These are phyloP conservation scores for Diplosphaera chodatii DNA, from an alignment of 139 green algal species.

Conservation along the genomic window DNA sequence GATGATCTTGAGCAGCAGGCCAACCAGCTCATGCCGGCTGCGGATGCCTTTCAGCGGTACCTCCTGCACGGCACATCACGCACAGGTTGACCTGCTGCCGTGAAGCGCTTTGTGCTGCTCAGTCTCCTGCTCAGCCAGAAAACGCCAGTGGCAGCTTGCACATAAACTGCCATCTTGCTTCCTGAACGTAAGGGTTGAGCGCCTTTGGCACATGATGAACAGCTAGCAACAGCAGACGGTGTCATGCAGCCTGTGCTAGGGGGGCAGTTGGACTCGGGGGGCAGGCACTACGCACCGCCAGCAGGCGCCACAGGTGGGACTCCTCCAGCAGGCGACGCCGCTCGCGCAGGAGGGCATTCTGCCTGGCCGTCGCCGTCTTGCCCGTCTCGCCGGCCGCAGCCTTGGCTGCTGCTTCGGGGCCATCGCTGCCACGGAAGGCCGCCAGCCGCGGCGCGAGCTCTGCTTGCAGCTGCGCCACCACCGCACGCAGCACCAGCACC, in stretches of 20 bases:
- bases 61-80: not conserved
- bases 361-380: too few species aligned
- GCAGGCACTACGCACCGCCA: not conserved
- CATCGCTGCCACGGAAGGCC: not conserved
- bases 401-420: not conserved
- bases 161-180: too few species aligned
- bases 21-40: not conserved
- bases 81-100: too few species aligned
- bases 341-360: not conserved
- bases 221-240: too few species aligned
- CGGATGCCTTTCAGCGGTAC: not conserved
- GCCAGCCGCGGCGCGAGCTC: not conserved
- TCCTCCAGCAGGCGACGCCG: not conserved
- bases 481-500: not conserved
- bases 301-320: not conserved
- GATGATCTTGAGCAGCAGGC: not conserved
- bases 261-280: not conserved
- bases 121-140: too few species aligned
- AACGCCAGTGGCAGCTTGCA: too few species aligned
- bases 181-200: too few species aligned
- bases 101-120: too few species aligned
- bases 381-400: not conserved
- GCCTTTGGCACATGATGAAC: too few species aligned
- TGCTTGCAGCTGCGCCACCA: not conserved
- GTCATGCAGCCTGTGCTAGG: too few species aligned